A percentile compares a stretch with the other conserved stretches of the same genome.
Conservation (phyloP, 2,329 filamentous ascomycete genomes). For the Ophiocordyceps polyrhachis-furcata region DNA sequence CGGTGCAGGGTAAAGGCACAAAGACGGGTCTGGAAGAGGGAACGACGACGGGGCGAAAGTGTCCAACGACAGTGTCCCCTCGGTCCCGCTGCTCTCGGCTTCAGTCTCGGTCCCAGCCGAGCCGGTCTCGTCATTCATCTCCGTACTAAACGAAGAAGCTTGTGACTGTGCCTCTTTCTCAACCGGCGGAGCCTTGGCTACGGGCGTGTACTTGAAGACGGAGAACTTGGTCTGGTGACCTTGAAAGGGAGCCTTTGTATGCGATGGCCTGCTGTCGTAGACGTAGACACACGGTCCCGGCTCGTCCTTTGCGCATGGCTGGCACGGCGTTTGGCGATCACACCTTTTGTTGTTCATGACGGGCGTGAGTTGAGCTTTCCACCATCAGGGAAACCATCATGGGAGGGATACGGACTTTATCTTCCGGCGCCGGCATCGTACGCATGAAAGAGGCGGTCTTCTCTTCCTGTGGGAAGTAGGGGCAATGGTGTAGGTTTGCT, state of each 20-base stretch:
- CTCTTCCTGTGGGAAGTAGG: neutral
- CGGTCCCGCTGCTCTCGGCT: slow-evolving; percentile 3
- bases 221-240: neutral
- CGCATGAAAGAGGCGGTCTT: neutral
- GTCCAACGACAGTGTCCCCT: neutral
- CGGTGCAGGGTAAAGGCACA: neutral
- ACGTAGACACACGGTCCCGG: neutral
- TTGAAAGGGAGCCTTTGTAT: neutral
- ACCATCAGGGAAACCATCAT: too few relatives aligned
- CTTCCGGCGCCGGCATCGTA: neutral
- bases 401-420: too few relatives aligned
- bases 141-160: neutral
- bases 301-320: neutral
- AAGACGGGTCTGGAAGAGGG: neutral
- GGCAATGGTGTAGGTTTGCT: neutral
- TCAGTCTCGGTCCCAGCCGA: slow-evolving; percentile 11
- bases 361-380: too few relatives aligned
- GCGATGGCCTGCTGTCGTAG: neutral
- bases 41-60: neutral
- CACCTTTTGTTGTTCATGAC: neutral
- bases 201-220: neutral
- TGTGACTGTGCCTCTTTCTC: neutral
- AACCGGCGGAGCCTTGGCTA: neutral
- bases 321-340: neutral
- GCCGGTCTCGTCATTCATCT: neutral